phyloP scores from a whole-genome alignment of 441 rosid genomes.

The Erodium trifolium region DNA sequence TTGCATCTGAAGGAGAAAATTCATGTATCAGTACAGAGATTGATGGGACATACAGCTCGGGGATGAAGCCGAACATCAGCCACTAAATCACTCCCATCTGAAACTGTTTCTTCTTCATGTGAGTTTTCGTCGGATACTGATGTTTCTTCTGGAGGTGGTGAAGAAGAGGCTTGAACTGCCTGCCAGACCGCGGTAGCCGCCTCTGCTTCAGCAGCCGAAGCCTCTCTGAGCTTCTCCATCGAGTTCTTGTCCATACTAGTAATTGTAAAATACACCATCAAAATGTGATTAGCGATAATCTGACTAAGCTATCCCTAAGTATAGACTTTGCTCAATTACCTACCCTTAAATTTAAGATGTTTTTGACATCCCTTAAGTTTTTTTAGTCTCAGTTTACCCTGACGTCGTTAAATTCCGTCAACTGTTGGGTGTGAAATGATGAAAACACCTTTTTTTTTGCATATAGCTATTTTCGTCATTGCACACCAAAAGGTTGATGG shows the following conservation, averaged over 20 bases:
- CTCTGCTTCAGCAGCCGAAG: slow-evolving; percentile 98
- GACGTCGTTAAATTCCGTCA: no score
- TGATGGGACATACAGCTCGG: slow-evolving; percentile 70
- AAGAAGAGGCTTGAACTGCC: slow-evolving; percentile 70
- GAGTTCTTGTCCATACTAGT: slow-evolving; percentile 67
- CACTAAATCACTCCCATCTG: slow-evolving; percentile 64
- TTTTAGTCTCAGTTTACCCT: no score
- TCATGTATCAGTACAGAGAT: slow-evolving; percentile 12
- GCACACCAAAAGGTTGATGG: no score
- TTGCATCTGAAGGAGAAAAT: slow-evolving; percentile 14
- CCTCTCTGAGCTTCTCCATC: slow-evolving; percentile 85
- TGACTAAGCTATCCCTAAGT: no score
- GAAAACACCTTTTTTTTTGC: no score
- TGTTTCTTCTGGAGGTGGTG: slow-evolving; percentile 51
- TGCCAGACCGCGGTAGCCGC: slow-evolving; percentile 92
- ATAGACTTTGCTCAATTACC: no score
- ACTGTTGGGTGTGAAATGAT: no score
- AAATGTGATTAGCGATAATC: neutral
- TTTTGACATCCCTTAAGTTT: no score
- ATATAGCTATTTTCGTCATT: no score
- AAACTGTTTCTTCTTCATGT: slow-evolving; percentile 51
- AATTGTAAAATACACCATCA: slow-evolving; percentile 15
- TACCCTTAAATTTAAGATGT: no score
- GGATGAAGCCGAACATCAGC: slow-evolving; percentile 93
- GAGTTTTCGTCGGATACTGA: slow-evolving; percentile 69